These are phyloP conservation scores for Stephania yunnanensis DNA, from an alignment of 164 flowering plant genomes.

Conservation along the genomic window DNA sequence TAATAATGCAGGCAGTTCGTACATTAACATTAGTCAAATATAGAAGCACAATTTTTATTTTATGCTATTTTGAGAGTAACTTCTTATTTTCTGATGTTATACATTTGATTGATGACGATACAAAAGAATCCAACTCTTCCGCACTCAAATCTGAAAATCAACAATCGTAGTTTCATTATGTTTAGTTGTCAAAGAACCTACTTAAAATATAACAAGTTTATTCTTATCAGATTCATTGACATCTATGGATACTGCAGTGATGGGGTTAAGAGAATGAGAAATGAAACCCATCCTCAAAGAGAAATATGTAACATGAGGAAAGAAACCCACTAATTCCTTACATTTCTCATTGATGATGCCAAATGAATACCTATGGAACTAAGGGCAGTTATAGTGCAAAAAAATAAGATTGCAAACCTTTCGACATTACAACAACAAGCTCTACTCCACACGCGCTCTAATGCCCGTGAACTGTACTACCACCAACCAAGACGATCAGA, in stretches of 20 bases:
- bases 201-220: neutral
- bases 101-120: neutral
- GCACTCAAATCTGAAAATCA: neutral
- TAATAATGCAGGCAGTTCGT: constrained; percentile 16
- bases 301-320: too few relatives aligned
- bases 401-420: too few relatives aligned
- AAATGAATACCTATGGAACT: too few relatives aligned
- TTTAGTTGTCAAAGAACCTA: neutral
- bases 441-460: too few relatives aligned
- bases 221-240: neutral
- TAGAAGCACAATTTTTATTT: neutral
- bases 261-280: neutral
- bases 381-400: too few relatives aligned
- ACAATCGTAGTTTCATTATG: neutral
- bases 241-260: neutral
- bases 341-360: too few relatives aligned
- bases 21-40: neutral
- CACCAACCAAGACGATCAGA: too few relatives aligned
- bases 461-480: too few relatives aligned
- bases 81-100: too few relatives aligned
- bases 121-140: neutral
- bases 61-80: neutral
- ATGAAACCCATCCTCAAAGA: neutral
- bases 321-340: too few relatives aligned
- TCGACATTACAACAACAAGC: too few relatives aligned